Evolutionary conservation across 352 stramenopile genomes (phyloP).

Genomic region (Phytophthora pini): DNA sequence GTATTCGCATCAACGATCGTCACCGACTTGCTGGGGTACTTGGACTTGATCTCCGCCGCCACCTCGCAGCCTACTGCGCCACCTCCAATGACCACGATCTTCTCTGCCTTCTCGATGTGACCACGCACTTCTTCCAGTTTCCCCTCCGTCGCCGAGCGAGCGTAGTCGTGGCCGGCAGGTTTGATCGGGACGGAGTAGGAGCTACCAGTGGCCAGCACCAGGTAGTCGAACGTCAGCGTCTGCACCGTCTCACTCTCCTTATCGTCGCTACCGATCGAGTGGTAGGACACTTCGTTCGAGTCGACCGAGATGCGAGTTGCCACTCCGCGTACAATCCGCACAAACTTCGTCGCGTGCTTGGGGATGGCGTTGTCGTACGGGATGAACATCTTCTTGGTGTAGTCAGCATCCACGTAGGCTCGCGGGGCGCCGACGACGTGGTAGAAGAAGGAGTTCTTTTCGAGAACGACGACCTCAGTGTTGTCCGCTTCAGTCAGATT

Average conservation of each 20-base stretch:
- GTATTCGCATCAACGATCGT: conserved; percentile 55
- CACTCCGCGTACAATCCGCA: conserved; percentile 48
- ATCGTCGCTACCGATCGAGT: conserved; percentile 36
- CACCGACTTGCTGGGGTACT: conserved; percentile 64
- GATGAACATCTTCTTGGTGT: conserved; percentile 66
- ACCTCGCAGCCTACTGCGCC: conserved; percentile 67
- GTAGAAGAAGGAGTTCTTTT: conserved; percentile 65
- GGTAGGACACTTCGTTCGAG: conserved; percentile 49
- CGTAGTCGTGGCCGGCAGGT: conserved; percentile 31
- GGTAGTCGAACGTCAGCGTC: conserved; percentile 62
- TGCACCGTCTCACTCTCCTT: conserved; percentile 32
- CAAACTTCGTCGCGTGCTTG: conserved; percentile 35
- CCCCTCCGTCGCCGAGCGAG: conserved; percentile 31
- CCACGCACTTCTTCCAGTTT: conserved; percentile 49
- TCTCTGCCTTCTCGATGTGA: conserved; percentile 52
- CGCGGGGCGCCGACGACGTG: conserved; percentile 53
- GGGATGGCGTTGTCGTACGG: conserved; percentile 69
- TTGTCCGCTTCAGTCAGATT: conserved; percentile 44
- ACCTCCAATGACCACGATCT: conserved; percentile 64
- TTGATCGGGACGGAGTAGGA: conserved; percentile 69
- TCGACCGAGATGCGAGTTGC: conserved; percentile 38
- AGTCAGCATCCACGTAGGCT: conserved; percentile 59
- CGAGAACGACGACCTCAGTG: conserved; percentile 3
- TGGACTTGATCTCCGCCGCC: conserved; percentile 60
- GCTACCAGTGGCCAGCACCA: conserved; percentile 68